Evolutionary conservation across 352 stramenopile species (phyloP), one percentile per base, ranked within the genome.

Genomic region (Pythium coloratum): DNA sequence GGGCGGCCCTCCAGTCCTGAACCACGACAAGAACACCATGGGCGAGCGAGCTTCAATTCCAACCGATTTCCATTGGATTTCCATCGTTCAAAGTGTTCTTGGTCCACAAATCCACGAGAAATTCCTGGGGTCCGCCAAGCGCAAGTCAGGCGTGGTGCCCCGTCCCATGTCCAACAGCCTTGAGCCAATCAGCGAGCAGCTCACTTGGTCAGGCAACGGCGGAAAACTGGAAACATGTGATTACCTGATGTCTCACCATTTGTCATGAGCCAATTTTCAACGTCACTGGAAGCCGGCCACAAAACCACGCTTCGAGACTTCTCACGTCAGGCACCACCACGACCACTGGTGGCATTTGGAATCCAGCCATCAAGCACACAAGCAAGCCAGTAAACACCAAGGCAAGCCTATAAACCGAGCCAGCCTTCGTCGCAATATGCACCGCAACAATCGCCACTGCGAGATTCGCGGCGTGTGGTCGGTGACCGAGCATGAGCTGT

Each of bases 401-500:
- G 2, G 8, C 33, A 6, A 38, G 33, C 33, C 33, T 38, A 38
- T 3, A 44, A 12, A 7, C 12, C 6, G 16, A 12, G 36, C 36
- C 12, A 18, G 2, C 16, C 36, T 3, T 44, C 36, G 8, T 7
- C 36, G 6, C 14, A 34, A 4, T 34, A 70, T 61, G 57, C 64
- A 70, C 30, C 55, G 57, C 55, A 70, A 61, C 56, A 70, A 54
- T 42, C 64, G 57, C 55, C 64, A 65, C 50, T 65, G 50, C 50
- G 56, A 70, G 38, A 38, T 65, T 14, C 73, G 76, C 50, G 83
- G 83, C 34, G 71, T 90, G 50, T 93, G 85, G 85, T 88, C 81
- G 10, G 77, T 81, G 47, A 63, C 75, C 62, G 82, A 93, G 59
- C 82, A 93, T 70, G 81, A 91, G 61, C 80, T 84, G 55, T 93